Evolutionary conservation across 108 stramenopile genomes (phyloP).

Genomic region (Discostella stelligeroides): DNA sequence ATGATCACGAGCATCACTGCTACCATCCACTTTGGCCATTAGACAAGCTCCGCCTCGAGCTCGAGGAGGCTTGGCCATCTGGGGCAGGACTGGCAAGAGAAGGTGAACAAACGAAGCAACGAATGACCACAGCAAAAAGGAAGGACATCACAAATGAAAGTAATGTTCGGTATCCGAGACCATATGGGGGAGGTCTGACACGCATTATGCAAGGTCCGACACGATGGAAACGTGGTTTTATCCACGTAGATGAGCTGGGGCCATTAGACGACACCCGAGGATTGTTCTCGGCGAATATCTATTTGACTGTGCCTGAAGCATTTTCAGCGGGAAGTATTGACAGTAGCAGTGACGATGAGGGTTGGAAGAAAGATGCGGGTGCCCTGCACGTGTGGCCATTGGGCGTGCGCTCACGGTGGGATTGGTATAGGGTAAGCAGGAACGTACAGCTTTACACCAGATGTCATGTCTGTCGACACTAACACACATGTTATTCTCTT

Average conservation of each 20-base stretch:
- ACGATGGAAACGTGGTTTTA: slow-evolving; percentile 85
- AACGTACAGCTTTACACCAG: background rate
- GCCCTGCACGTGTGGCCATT: slow-evolving; percentile 80
- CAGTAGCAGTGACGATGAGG: background rate
- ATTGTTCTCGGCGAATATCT: slow-evolving; percentile 92
- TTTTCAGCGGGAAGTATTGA: background rate
- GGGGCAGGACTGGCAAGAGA: slow-evolving; percentile 77
- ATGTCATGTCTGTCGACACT: background rate
- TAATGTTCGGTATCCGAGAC: slow-evolving; percentile 23
- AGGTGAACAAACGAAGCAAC: slow-evolving; percentile 9
- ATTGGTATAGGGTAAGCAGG: slow-evolving; percentile 75
- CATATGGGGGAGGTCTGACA: slow-evolving; percentile 78
- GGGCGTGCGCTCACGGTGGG: slow-evolving; percentile 68
- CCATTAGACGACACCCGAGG: slow-evolving; percentile 66
- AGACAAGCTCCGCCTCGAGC: slow-evolving; percentile 74
- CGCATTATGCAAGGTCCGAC: slow-evolving; percentile 93
- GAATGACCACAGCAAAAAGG: background rate
- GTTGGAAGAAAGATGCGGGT: slow-evolving; percentile 21
- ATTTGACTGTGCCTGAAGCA: slow-evolving; percentile 71
- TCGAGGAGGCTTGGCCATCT: slow-evolving; percentile 78
- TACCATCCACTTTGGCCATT: slow-evolving; percentile 74
- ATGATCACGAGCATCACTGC: slow-evolving; percentile 5
- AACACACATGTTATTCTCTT: background rate
- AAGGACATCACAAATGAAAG: slow-evolving; percentile 18
- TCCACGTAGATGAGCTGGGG: slow-evolving; percentile 92